Evolutionary conservation across 2,329 filamentous ascomycete species (phyloP).

Genomic region (Aspergillus thermomutatus): DNA sequence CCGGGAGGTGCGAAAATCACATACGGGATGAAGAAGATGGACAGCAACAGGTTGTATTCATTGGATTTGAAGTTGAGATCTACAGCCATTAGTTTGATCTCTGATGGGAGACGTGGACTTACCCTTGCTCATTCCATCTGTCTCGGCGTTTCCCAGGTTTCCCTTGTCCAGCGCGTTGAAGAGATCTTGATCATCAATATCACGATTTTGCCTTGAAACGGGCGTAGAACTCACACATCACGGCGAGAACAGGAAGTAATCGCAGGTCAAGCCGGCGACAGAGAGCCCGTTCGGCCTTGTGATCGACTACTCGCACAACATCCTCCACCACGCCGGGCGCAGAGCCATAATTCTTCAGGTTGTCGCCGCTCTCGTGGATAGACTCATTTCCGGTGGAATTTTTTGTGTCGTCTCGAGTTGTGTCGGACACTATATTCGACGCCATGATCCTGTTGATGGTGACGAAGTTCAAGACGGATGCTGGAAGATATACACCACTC

Average conservation of each 20-base stretch:
- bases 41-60: slow-evolving; percentile 67
- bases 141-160: slow-evolving; percentile 57
- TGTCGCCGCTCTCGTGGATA: slow-evolving; percentile 12
- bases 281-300: slow-evolving; percentile 47
- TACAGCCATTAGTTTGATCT: slow-evolving; percentile 12
- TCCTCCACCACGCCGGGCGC: slow-evolving; percentile 20
- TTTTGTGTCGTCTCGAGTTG: slow-evolving; percentile 4
- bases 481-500: neutral
- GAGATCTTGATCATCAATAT: slow-evolving; percentile 43
- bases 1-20: slow-evolving; percentile 66
- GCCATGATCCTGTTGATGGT: slow-evolving; percentile 1
- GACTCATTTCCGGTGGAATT: slow-evolving; percentile 5
- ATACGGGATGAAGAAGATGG: slow-evolving; percentile 73
- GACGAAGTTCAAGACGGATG: neutral
- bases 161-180: slow-evolving; percentile 53
- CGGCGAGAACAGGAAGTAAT: slow-evolving; percentile 54
- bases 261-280: slow-evolving; percentile 52
- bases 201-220: neutral
- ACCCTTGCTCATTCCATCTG: slow-evolving; percentile 47
- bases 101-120: slow-evolving; percentile 1
- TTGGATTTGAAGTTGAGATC: slow-evolving; percentile 57
- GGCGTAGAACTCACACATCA: slow-evolving; percentile 50
- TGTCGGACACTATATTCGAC: neutral
- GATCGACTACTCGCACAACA: slow-evolving; percentile 38
- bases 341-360: slow-evolving; percentile 7